Percentiles rank a stretch among this genome's conserved stretches.
Conservation (phyloP, 2,329 filamentous ascomycete genomes). For the Emmonsia crescens region DNA sequence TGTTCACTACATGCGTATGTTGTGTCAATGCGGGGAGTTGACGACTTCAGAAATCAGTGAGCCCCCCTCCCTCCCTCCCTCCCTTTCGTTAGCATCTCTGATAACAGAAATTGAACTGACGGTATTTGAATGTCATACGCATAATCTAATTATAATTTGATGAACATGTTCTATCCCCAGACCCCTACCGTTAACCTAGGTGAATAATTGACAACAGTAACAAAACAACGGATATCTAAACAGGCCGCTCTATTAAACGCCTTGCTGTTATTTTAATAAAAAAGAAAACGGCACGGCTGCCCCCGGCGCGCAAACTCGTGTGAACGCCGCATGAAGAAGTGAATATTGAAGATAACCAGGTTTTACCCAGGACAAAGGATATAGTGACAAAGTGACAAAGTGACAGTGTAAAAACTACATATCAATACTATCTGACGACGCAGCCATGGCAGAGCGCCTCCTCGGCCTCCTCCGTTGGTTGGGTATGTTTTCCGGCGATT, state of each 20-base stretch:
- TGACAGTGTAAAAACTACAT: constrained; percentile 5
- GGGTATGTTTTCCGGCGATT: constrained; percentile 5
- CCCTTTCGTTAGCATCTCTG: background rate
- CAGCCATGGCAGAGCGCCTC: constrained; percentile 27
- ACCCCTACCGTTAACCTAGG: background rate
- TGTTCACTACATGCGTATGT: too few relatives aligned
- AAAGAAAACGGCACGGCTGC: too few relatives aligned
- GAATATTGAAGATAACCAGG: background rate
- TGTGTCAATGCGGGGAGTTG: too few relatives aligned
- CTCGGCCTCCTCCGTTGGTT: constrained; percentile 22
- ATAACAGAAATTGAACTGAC: background rate
- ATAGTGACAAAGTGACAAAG: too few relatives aligned
- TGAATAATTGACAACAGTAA: background rate
- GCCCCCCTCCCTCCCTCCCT: too few relatives aligned
- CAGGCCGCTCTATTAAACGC: background rate
- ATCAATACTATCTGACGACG: constrained; percentile 44
- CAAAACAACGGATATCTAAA: background rate
- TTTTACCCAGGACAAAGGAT: too few relatives aligned
- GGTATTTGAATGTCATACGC: background rate
- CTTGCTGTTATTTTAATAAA: background rate
- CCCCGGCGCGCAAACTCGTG: too few relatives aligned
- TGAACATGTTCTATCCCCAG: background rate
- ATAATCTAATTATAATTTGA: background rate
- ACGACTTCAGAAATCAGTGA: too few relatives aligned
- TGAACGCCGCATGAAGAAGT: background rate